These are phyloP conservation scores for Simplicillium sp. DNA, from an alignment of 2,329 filamentous ascomycete genomes.

Conservation along the genomic window DNA sequence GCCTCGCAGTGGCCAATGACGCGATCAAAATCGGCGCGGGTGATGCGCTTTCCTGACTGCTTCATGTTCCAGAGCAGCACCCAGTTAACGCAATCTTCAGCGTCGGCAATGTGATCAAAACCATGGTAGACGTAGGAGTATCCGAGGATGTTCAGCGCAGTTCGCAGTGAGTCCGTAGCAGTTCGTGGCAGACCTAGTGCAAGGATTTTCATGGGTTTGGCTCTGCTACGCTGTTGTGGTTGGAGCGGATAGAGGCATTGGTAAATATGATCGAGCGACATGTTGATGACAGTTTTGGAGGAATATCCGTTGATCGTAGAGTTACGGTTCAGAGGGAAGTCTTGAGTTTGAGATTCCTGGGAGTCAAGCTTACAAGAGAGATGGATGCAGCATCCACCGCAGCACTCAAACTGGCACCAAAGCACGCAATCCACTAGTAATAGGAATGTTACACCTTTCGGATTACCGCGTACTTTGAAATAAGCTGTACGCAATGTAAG, in stretches of 20 bases:
- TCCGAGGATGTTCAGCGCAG: conserved; percentile 4
- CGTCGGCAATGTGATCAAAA: conserved; percentile 2
- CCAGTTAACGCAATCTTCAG: conserved; percentile 1
- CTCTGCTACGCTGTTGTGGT: conserved; percentile 1
- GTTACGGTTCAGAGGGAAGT: too few species aligned
- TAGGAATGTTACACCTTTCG: too few species aligned
- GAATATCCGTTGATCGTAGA: too few species aligned
- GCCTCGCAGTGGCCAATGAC: conserved; percentile 6
- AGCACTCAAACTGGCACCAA: too few species aligned
- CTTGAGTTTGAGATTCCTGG: too few species aligned
- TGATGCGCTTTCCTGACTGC: neutral
- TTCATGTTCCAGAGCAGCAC: conserved; percentile 1
- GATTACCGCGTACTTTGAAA: too few species aligned
- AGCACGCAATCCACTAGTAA: too few species aligned
- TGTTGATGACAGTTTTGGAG: too few species aligned
- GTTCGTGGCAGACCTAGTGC: conserved; percentile 5
- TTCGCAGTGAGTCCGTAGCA: conserved; percentile 4
- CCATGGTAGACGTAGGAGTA: conserved; percentile 5
- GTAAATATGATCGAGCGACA: too few species aligned
- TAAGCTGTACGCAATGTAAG: too few species aligned
- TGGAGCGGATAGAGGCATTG: neutral
- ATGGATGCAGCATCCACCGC: too few species aligned
- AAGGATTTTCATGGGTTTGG: neutral
- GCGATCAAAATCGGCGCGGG: conserved; percentile 4
- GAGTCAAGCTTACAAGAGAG: too few species aligned